phyloP scores from a whole-genome alignment of 75 land plant species.

The Larix kaempferi region DNA sequence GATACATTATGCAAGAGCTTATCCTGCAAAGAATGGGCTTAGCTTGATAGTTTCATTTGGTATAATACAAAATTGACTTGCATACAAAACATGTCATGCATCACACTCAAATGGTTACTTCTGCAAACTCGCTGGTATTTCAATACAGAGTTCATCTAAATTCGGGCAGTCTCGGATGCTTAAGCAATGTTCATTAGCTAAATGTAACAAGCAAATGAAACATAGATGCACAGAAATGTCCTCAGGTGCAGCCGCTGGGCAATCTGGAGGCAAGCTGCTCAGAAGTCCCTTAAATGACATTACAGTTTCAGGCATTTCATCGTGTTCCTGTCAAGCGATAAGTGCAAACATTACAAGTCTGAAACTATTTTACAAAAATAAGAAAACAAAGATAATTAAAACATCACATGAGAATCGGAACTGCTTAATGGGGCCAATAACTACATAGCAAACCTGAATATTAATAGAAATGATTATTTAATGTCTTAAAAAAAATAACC shows the following conservation, averaged over 20 bases:
- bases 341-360: no score
- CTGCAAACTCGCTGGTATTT: neutral
- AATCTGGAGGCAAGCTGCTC: conserved; percentile 43
- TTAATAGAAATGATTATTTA: no score
- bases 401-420: no score
- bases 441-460: no score
- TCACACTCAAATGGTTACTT: neutral
- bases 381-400: no score
- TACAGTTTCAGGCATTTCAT: conserved; percentile 20
- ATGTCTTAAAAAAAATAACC: no score
- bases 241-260: conserved; percentile 47
- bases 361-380: no score
- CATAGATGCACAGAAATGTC: conserved; percentile 88
- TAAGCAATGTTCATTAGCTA: conserved; percentile 91
- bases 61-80: neutral
- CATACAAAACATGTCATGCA: neutral
- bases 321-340: conserved; percentile 1
- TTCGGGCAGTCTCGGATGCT: conserved; percentile 40
- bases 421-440: no score
- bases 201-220: conserved; percentile 92
- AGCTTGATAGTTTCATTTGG: neutral
- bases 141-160: conserved; percentile 62
- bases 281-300: conserved; percentile 62
- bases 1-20: conserved; percentile 1
- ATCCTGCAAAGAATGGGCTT: conserved; percentile 3